Evolutionary conservation across 768 basidiomycete species (phyloP), one percentile per base, ranked within the genome.

Genomic region (Neoboletus brunneissimus): DNA sequence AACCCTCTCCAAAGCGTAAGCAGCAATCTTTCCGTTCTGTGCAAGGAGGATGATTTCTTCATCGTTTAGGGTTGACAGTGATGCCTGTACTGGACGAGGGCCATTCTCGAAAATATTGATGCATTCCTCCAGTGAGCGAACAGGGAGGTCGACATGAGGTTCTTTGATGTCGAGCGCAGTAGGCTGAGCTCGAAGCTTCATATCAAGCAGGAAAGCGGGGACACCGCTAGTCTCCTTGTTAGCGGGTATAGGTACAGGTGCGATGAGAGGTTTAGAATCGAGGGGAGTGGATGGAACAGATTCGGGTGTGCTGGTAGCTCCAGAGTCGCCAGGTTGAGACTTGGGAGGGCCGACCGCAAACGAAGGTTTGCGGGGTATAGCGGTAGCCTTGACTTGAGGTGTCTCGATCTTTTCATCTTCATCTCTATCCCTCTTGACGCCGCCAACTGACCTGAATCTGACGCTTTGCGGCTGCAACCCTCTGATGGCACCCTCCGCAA

Each of bases 1-100:
- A 31, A 93, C 86, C 77, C 98, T 98, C 76, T 99, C 97, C 54
- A 98, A 74, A 27, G 92, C 91, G 72, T 99, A 98, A n/a, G 91
- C 81, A 1, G 91, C 88, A 54, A 98, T 88, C 82, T 96, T 97
- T 31, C 94, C 93, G 59, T 86, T 87, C 75, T 95, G 92, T 2
- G 87, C 81, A 44, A 99, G 78, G 54, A 94, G 52, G 53, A 98
- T 87, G 43, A 99, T 79, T 73, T 98, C 97, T 68, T 98, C 96
- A 63, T 99, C 93, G 51, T 83, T 89, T 65, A 99, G 73, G 60
- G 83, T 76, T 43, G 80, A 73, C 50, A 91, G 64, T 22, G 82
- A 76, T 11, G 73, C 75, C 23, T 82, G 79, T 9, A 84, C 76
- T 4, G 87, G 84, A 51, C 83, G 76, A 0, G 88, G 85, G 3